These are phyloP conservation scores for Iris pallida DNA, from an alignment of 116 monocot genomes.

Conservation along the genomic window DNA sequence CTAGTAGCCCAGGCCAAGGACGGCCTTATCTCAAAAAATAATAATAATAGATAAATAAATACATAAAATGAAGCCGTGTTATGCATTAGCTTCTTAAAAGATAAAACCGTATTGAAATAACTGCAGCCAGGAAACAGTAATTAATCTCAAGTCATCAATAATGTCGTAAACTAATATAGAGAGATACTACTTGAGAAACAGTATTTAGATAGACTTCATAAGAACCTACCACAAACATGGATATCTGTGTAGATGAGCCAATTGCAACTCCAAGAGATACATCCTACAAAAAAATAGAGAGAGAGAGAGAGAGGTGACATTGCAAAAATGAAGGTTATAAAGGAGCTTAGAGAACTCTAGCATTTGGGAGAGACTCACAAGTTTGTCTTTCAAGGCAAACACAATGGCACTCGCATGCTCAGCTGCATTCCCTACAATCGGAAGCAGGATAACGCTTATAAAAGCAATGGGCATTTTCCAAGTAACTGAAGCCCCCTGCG, in stretches of 20 bases:
- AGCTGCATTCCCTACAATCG: conserved; percentile 89
- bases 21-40: too few species aligned
- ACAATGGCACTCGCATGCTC: conserved; percentile 87
- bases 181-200: too few species aligned
- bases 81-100: too few species aligned
- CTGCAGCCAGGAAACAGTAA: too few species aligned
- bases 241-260: conserved; percentile 86
- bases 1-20: too few species aligned
- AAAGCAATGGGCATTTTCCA: conserved; percentile 76
- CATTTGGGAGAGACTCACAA: conserved; percentile 39
- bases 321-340: not conserved
- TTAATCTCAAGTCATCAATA: too few species aligned
- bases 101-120: too few species aligned
- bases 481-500: conserved; percentile 67
- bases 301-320: not conserved
- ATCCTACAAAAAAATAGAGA: conserved; percentile 35
- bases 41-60: too few species aligned
- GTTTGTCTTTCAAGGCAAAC: conserved; percentile 91
- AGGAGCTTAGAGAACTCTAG: not conserved
- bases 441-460: conserved; percentile 82
- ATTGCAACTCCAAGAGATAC: conserved; percentile 83
- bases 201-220: not conserved
- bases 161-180: too few species aligned
- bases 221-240: conserved; percentile 75
- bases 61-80: too few species aligned